Conservation (phyloP, 2,329 filamentous ascomycete genomes). For the Penicillium sp. region DNA sequence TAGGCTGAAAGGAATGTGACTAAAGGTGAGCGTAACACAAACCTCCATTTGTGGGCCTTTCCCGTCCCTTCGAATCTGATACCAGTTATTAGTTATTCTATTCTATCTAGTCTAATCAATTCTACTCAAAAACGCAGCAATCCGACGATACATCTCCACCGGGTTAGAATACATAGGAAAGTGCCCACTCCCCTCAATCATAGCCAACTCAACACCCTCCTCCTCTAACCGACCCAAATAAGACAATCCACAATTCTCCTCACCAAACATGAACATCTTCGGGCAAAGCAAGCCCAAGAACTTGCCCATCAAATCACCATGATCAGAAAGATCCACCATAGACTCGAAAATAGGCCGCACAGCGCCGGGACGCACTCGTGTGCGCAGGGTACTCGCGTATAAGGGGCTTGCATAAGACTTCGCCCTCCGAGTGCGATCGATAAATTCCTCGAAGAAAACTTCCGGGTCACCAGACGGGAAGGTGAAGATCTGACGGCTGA, state of each 20-base stretch:
- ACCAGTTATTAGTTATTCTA: neutral
- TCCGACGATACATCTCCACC: slow-evolving; percentile 25
- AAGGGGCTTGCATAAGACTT: slow-evolving; percentile 17
- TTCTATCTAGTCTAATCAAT: neutral
- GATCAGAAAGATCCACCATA: slow-evolving; percentile 26
- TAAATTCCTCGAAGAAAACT: slow-evolving; percentile 23
- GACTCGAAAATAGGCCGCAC: slow-evolving; percentile 26
- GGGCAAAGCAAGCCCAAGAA: slow-evolving; percentile 19
- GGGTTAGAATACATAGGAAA: slow-evolving; percentile 33
- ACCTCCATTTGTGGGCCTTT: too few species aligned
- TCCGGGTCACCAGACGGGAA: slow-evolving; percentile 15
- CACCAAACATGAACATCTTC: slow-evolving; percentile 28
- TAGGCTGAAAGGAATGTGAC: too few species aligned
- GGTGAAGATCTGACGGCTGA: slow-evolving; percentile 28
- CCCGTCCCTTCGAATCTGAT: too few species aligned
- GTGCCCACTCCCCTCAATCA: slow-evolving; percentile 25
- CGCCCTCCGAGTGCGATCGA: slow-evolving; percentile 14
- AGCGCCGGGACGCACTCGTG: slow-evolving; percentile 18
- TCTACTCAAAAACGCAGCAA: slow-evolving; percentile 17
- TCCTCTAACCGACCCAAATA: slow-evolving; percentile 19
- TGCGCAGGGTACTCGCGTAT: slow-evolving; percentile 23
- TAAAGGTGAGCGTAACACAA: too few species aligned
- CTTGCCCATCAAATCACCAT: slow-evolving; percentile 19
- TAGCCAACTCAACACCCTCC: slow-evolving; percentile 23
- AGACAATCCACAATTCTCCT: slow-evolving; percentile 18